A percentile compares a stretch with the other conserved stretches of the same genome.
These are phyloP conservation scores for Marasmius oreades DNA, from an alignment of 1,284 basidiomycete species.

Conservation along the genomic window DNA sequence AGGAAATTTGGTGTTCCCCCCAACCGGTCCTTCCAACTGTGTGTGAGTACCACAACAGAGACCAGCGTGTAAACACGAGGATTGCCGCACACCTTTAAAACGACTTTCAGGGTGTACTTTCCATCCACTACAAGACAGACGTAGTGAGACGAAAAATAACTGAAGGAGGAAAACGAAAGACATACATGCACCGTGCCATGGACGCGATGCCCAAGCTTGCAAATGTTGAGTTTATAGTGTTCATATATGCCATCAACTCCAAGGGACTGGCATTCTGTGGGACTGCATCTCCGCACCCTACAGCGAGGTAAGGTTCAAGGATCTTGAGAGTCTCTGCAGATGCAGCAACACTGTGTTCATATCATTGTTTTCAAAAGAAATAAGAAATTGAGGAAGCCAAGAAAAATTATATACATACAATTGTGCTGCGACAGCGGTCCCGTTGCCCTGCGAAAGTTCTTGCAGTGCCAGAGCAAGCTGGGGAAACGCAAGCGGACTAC, in stretches of 20 bases:
- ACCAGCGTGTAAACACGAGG: neutral
- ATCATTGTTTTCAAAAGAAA: neutral
- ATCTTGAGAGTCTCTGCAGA: neutral
- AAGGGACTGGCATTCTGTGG: neutral
- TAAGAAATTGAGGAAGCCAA: neutral
- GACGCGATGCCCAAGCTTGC: neutral
- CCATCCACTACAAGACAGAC: slow-evolving; percentile 26
- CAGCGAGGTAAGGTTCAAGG: neutral
- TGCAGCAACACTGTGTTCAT: neutral
- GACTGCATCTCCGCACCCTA: neutral
- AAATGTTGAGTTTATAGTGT: neutral
- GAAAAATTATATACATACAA: neutral
- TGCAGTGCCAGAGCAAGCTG: slow-evolving; percentile 34
- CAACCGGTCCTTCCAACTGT: slow-evolving; percentile 15
- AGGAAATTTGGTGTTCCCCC: slow-evolving; percentile 20
- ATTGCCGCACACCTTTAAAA: slow-evolving; percentile 27
- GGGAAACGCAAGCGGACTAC: slow-evolving; percentile 26
- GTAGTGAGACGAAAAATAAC: neutral
- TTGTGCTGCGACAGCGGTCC: slow-evolving; percentile 25
- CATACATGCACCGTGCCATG: neutral
- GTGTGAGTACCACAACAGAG: neutral
- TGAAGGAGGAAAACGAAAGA: neutral
- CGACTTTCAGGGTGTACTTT: slow-evolving; percentile 23
- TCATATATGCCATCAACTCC: neutral
- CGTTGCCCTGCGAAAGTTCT: slow-evolving; percentile 34